Evolutionary conservation across 257 asterid genomes (phyloP), one percentile per base, ranked within the genome.

Genomic region (Gentiana straminea): DNA sequence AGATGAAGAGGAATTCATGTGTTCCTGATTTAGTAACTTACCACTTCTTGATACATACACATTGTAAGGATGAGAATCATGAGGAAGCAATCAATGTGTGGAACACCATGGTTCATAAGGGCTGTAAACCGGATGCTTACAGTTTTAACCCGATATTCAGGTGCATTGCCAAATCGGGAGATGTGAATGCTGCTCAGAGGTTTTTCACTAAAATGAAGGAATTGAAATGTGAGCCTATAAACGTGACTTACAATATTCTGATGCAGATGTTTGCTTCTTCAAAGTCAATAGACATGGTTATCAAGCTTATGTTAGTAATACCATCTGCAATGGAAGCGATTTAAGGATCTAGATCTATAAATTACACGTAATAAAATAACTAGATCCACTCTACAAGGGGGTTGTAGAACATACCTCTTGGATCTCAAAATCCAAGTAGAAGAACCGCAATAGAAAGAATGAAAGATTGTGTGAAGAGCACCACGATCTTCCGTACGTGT

Each of bases 231-330:
- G 70, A 38, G 55, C 88, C 95, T 3, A 84, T 81, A 60, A 79
- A 82, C 0, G 90, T 78, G 64, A 87, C 98, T 0, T 84, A 77
- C 62, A 91, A 91, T 57, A 65, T 82, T 58, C 57, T 91, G 81
- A 77, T 91, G 93, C 88, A 84, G 76, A 87, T 91, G 96, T 91
- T 91, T 77, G 77, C 64, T 4, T 84, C 79, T 12, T 77, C 92
- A 1, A 91, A 58, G 64, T 83, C 96, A 6, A 73, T 78, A 1
- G 98, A 84, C 67, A 91, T 91, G 98, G 87, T 87, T 2, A 68
- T 87, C 68, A 84, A 84, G 86, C 79, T 87, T n/a, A 83, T 86
- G 89, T 79, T 81, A 9, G 94, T 87, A 66, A 91, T 91, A 96
- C 79, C 24, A 24, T 24, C 24, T 24, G 24, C 24, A 24, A 24